Base-by-base conservation (phyloP, 495 filamentous ascomycete genomes). In the Evansstolkia leycettana region DNA sequence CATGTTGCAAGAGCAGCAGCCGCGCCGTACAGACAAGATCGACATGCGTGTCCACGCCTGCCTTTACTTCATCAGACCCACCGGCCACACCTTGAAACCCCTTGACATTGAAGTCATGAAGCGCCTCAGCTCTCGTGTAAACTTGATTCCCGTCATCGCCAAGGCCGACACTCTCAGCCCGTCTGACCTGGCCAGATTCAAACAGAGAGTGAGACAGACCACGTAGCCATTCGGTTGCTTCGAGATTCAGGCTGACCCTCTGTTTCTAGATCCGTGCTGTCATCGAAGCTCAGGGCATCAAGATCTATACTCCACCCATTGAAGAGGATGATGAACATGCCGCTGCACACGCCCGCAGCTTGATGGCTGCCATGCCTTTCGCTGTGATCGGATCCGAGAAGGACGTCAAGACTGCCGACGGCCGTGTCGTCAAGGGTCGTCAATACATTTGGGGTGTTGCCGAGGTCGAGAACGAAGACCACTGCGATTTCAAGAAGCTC, bases 401-500 rank as follows among this genome's bases (percentile, higher is more conserved):
- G 68, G 90, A 98, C 47, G 90, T 98, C 42, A 93, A 93, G 76
- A 93, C 87, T 27, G 74, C 73, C 52, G 90, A 98, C 56, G 82
- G 82, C 44, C 87, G 88, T 55, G 89, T 94, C 42, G 84, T 96
- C 50, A 98, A 96, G 74, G 90, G 90, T 45, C 90, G 90, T 34
- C 90, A 96, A 63, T 98, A 98, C 60, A 84, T 86, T 34, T 98
- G 90, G 90, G 90, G 90, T 67, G 90, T 96, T 43, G 90, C 92
- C 37, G 90, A 98, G 59, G 90, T 98, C 34, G 90, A 98, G 75
- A 96, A 98, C 59, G 90, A 98, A 60, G 90, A 96, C 42, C 90
- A 98, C 77, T 98, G 90, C 64, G 90, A 98, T 66, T 98, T 98
- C 69, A 98, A 98, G 82, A 98, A 98, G 70, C 81, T 98, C 41